Base-by-base conservation (phyloP, 805 yeast species). In the Torulaspora maleeae region DNA sequence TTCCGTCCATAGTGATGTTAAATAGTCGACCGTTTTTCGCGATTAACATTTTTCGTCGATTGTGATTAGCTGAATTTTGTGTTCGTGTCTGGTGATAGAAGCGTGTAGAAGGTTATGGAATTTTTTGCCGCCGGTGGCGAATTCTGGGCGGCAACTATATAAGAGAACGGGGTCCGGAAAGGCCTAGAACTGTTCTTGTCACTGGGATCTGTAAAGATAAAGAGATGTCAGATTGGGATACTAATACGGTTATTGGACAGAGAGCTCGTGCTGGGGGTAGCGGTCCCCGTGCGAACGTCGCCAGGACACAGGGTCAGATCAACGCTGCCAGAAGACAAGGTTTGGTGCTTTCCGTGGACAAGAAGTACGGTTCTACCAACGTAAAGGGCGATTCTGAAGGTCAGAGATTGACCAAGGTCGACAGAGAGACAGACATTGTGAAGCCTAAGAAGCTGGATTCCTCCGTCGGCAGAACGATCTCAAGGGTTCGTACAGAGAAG, bases 311-410 rank as follows among this genome's bases (percentile, higher is more conserved):
- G 43, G 78, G 83, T 37, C 86, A 83, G 60, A 74, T 93, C 63
- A 93, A 93, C 66, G 95, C 88, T 24, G 99, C 99, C 43, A 83
- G 95, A 74, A 83, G 99, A 76, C 67, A 83, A 17, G 99, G 99
- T 53, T 76, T 80, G 44, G 91, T 93, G 44, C 77, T 93, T 30
- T 80, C 95, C 36, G 90, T 90, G 36, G 99, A 91, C 67, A 91
- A 91, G 80, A 93, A 91, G 70, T 93, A 86, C 69, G 84, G 84
- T 42, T 67, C 76, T 20, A 72, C 82, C 44, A 74, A 78, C 62
- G 53, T 67, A 42, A 86, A 84, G 69, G 73, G 80, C 45, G 82
- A 85, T 56, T 83, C 87, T 25, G 98, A 91, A 64, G 99, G 98
- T 41, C 99, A 93, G 74, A 79, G 95, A 67, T 74, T 93, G 64